A percentile compares a stretch with the other conserved stretches of the same genome.
These are phyloP conservation scores for Nicotiana sylvestris DNA, from an alignment of 257 asterid genomes.

Conservation along the genomic window DNA sequence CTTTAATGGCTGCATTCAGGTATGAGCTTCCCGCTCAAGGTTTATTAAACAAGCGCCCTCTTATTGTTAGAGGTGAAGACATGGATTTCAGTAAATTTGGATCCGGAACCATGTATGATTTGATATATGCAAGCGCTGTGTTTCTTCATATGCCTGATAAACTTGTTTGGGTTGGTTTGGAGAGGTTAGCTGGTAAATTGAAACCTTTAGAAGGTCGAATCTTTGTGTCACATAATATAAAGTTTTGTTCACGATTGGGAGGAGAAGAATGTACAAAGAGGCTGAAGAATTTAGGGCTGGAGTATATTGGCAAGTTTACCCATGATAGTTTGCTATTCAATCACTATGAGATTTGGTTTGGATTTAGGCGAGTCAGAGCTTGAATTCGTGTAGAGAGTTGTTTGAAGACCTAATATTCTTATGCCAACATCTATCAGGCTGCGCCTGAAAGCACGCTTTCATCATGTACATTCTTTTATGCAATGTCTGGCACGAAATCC, in stretches of 20 bases:
- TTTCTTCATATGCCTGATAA: constrained; percentile 91
- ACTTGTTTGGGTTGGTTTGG: constrained; percentile 88
- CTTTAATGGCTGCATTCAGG: constrained; percentile 83
- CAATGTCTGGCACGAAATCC: neutral
- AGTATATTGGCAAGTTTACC: constrained; percentile 69
- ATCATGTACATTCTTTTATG: neutral
- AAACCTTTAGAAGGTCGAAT: constrained; percentile 75
- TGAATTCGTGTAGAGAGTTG: constrained; percentile 18
- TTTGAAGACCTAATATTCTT: neutral
- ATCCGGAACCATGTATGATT: constrained; percentile 39
- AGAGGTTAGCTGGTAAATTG: constrained; percentile 54
- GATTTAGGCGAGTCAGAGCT: constrained; percentile 54
- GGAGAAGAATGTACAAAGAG: constrained; percentile 84
- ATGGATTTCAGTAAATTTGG: constrained; percentile 86
- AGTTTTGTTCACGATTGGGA: constrained; percentile 91
- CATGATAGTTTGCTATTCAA: constrained; percentile 94
- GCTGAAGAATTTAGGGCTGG: constrained; percentile 59
- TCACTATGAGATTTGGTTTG: constrained; percentile 93
- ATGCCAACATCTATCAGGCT: neutral
- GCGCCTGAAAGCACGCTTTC: neutral
- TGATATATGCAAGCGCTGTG: constrained; percentile 93
- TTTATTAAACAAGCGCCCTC: constrained; percentile 68
- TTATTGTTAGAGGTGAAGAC: constrained; percentile 83
- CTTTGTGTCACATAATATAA: constrained; percentile 83
- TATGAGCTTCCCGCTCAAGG: constrained; percentile 98